Conservation (phyloP, 768 basidiomycete species). For the Tylopilus sp. region DNA sequence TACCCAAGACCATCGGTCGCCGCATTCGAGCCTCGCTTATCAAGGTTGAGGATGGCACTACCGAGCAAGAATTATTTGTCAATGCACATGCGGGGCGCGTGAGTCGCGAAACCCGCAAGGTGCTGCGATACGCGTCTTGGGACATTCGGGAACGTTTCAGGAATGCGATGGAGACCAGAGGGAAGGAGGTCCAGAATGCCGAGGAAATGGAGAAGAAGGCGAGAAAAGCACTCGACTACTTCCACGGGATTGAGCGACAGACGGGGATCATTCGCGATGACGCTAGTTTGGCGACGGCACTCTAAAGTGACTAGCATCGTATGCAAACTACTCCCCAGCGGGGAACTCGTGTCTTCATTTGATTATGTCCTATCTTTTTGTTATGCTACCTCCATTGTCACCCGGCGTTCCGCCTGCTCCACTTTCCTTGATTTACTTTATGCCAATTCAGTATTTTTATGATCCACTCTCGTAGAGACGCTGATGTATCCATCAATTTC, state of each 20-base stretch:
- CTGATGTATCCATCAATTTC: constrained; percentile 5
- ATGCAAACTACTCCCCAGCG: neutral
- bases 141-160: constrained; percentile 83
- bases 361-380: neutral
- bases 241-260: constrained; percentile 49
- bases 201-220: constrained; percentile 77
- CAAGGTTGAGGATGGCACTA: constrained; percentile 41
- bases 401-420: constrained; percentile 1
- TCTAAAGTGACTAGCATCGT: constrained; percentile 5
- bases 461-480: constrained; percentile 7
- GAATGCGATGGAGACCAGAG: constrained; percentile 73
- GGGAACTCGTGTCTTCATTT: neutral
- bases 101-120: constrained; percentile 86
- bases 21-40: constrained; percentile 68
- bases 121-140: constrained; percentile 86
- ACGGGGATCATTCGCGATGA: constrained; percentile 38
- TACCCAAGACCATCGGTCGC: constrained; percentile 87
- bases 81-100: constrained; percentile 69
- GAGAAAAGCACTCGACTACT: constrained; percentile 66
- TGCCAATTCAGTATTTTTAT: constrained; percentile 9
- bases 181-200: constrained; percentile 69
- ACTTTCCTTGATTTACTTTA: constrained; percentile 12
- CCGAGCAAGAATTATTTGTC: constrained; percentile 56
- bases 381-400: neutral
- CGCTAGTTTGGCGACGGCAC: constrained; percentile 17